Percentiles rank a stretch among this genome's conserved stretches.
These are phyloP conservation scores for Scedosporium apiospermum DNA, from an alignment of 2,329 filamentous ascomycete species.

Conservation along the genomic window DNA sequence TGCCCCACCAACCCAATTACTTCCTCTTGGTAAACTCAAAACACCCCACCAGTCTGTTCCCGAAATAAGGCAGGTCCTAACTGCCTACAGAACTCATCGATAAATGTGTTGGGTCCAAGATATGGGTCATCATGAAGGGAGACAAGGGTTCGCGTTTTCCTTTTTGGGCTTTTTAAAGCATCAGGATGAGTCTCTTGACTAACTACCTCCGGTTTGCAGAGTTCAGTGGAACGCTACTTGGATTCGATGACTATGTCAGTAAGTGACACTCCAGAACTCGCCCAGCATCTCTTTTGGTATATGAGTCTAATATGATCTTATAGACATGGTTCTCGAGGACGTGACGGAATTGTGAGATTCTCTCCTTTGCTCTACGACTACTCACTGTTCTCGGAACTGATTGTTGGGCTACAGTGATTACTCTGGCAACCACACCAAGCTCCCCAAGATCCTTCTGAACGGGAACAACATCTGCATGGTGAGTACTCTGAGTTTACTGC, in stretches of 20 bases:
- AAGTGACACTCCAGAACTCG: slow-evolving; percentile 36
- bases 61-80: background rate
- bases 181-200: slow-evolving; percentile 8
- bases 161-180: background rate
- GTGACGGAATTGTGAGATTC: slow-evolving; percentile 82
- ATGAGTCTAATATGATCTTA: slow-evolving; percentile 9
- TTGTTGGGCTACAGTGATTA: slow-evolving; percentile 60
- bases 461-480: slow-evolving; percentile 99
- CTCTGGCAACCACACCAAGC: slow-evolving; percentile 74
- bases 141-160: slow-evolving; percentile 65
- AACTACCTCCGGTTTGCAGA: slow-evolving; percentile 42
- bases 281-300: slow-evolving; percentile 7
- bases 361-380: no score
- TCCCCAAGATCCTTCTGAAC: slow-evolving; percentile 90
- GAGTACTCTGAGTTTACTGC: slow-evolving; percentile 17
- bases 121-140: slow-evolving; percentile 99
- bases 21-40: slow-evolving; percentile 52
- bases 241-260: slow-evolving; percentile 99
- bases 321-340: slow-evolving; percentile 97
- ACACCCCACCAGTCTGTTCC: background rate
- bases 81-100: slow-evolving; percentile 78
- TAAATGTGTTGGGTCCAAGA: slow-evolving; percentile 94
- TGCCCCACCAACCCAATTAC: slow-evolving; percentile 47
- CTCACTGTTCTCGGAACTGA: background rate
- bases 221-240: slow-evolving; percentile 87